Conservation (phyloP, 495 filamentous ascomycete species). For the Viridothelium virens region DNA sequence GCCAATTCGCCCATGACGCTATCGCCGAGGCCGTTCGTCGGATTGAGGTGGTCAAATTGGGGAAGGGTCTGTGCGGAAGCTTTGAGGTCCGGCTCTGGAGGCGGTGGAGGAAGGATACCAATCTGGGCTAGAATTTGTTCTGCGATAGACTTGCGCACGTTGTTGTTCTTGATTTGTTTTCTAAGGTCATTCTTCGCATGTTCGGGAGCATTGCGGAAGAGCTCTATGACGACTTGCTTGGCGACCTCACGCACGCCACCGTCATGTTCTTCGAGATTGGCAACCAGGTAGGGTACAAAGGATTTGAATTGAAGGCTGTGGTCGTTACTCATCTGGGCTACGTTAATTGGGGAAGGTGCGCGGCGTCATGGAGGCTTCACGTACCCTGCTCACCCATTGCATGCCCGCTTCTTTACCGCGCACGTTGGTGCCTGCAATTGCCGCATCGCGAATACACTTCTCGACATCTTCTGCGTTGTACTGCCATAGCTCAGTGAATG, state of each 20-base stretch:
- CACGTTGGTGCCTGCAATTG: constrained; percentile 69
- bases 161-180: constrained; percentile 65
- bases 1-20: constrained; percentile 30
- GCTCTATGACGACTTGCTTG: constrained; percentile 69
- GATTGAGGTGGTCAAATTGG: constrained; percentile 21
- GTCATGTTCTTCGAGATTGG: constrained; percentile 83
- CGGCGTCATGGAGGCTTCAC: constrained; percentile 32
- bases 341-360: constrained; percentile 18
- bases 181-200: constrained; percentile 82
- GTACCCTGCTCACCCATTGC: constrained; percentile 65
- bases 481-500: constrained; percentile 66
- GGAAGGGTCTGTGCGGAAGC: constrained; percentile 32
- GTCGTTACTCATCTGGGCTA: constrained; percentile 62
- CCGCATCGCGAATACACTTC: constrained; percentile 65
- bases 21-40: constrained; percentile 28
- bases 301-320: constrained; percentile 67
- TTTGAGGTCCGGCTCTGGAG: constrained; percentile 44
- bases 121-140: constrained; percentile 63
- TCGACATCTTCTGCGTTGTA: constrained; percentile 65
- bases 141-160: constrained; percentile 77
- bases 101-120: constrained; percentile 32
- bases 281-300: constrained; percentile 75
- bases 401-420: constrained; percentile 75
- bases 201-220: constrained; percentile 78
- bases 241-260: constrained; percentile 74